Evolutionary conservation across 352 stramenopile species (phyloP).

Genomic region (Nothophytophthora sp.): DNA sequence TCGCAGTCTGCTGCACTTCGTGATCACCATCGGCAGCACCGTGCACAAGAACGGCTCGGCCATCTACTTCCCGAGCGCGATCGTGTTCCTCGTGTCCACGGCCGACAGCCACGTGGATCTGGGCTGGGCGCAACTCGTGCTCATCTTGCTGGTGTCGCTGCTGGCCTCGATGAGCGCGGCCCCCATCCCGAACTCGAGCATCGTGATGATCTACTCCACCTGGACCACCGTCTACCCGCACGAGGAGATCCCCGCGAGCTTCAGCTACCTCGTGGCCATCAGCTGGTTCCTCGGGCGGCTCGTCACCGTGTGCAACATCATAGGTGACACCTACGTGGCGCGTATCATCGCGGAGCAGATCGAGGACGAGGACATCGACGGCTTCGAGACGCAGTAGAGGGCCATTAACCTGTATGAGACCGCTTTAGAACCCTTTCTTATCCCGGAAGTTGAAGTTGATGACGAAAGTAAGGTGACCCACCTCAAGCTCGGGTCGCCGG

Average conservation of each 20-base stretch:
- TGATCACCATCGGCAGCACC: conserved; percentile 70
- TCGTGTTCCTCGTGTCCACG: conserved; percentile 71
- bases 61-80: conserved; percentile 67
- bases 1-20: conserved; percentile 56
- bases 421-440: too few species aligned
- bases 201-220: conserved; percentile 80
- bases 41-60: conserved; percentile 81
- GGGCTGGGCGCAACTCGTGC: conserved; percentile 43
- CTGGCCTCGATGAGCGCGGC: conserved; percentile 62
- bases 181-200: conserved; percentile 66
- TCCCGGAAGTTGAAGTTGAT: too few species aligned
- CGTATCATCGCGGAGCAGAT: conserved; percentile 79
- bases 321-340: conserved; percentile 69
- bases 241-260: conserved; percentile 53
- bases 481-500: too few species aligned
- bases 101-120: conserved; percentile 36
- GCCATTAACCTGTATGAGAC: too few species aligned
- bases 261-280: conserved; percentile 74
- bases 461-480: too few species aligned
- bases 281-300: conserved; percentile 76
- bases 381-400: conserved; percentile 17
- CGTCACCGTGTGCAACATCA: conserved; percentile 70
- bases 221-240: conserved; percentile 71
- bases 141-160: conserved; percentile 66
- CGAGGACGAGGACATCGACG: conserved; percentile 45